Conservation (phyloP, 441 rosid genomes). For the Capsella rubella region DNA sequence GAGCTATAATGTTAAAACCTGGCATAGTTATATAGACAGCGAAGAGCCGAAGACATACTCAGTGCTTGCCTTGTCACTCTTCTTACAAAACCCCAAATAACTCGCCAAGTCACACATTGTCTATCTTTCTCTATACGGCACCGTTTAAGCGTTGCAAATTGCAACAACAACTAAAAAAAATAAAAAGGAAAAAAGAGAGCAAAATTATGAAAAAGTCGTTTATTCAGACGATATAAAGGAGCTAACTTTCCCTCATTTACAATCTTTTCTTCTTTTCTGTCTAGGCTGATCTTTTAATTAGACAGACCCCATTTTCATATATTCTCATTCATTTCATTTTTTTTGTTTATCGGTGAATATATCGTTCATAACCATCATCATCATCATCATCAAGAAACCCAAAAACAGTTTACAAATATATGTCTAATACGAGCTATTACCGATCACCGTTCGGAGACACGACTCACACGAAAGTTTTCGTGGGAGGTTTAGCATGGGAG, state of each 20-base stretch:
- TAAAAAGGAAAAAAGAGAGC: neutral
- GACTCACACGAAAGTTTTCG: conserved; percentile 84
- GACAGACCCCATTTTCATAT: conserved; percentile 37
- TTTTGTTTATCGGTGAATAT: conserved; percentile 32
- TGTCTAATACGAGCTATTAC: conserved; percentile 51
- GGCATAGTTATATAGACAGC: conserved; percentile 43
- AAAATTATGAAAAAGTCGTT: conserved; percentile 39
- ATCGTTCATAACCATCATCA: conserved; percentile 34
- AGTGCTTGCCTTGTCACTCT: conserved; percentile 49
- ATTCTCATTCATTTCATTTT: conserved; percentile 27
- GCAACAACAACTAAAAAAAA: neutral
- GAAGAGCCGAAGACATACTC: conserved; percentile 44
- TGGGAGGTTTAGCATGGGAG: conserved; percentile 98
- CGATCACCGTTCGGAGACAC: conserved; percentile 97
- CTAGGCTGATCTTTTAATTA: conserved; percentile 38
- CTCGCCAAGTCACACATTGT: conserved; percentile 14
- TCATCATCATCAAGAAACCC: conserved; percentile 32
- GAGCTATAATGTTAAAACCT: conserved; percentile 39
- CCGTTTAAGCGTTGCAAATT: conserved; percentile 33
- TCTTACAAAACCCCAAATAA: conserved; percentile 41
- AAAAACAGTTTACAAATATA: conserved; percentile 9
- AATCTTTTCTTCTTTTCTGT: conserved; percentile 42
- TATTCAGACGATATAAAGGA: conserved; percentile 37
- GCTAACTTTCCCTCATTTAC: conserved; percentile 45
- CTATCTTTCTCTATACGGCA: conserved; percentile 22